Evolutionary conservation across 2,329 filamentous ascomycete genomes (phyloP).

Genomic region (Fonsecaea erecta): DNA sequence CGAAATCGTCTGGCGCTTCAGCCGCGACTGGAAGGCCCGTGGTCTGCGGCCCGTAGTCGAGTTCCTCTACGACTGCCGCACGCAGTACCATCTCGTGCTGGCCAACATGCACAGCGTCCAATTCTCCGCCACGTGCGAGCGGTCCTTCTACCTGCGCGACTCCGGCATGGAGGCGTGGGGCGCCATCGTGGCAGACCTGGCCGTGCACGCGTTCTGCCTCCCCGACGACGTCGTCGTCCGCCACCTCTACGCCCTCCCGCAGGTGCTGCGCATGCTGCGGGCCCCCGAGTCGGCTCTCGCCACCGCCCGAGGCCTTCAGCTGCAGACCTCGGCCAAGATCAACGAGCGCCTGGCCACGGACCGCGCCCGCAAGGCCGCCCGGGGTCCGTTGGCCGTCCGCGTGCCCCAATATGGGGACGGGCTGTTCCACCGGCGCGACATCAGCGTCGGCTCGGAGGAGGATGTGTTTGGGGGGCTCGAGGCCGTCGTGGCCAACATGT

Average conservation of each 20-base stretch:
- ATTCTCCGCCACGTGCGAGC: constrained; percentile 51
- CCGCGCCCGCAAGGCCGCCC: background rate
- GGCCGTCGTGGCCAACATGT: constrained; percentile 10
- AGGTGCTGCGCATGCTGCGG: constrained; percentile 57
- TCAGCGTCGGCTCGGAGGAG: background rate
- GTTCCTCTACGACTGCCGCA: constrained; percentile 59
- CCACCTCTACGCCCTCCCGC: constrained; percentile 54
- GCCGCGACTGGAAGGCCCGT: constrained; percentile 46
- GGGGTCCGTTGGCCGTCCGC: background rate
- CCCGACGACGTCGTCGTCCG: constrained; percentile 56
- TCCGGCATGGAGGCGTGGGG: constrained; percentile 59
- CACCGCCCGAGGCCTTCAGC: constrained; percentile 47
- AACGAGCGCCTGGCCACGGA: background rate
- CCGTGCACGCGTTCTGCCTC: constrained; percentile 56
- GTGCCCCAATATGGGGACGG: background rate
- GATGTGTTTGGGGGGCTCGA: background rate
- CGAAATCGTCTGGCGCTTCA: constrained; percentile 48
- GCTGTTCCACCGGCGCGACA: background rate
- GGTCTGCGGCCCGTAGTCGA: constrained; percentile 41
- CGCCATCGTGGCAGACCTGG: constrained; percentile 52
- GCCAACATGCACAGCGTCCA: constrained; percentile 54
- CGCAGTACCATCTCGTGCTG: constrained; percentile 57
- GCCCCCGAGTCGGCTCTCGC: constrained; percentile 46
- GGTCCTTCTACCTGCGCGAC: constrained; percentile 46
- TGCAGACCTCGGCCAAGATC: constrained; percentile 36